These are phyloP conservation scores for Paraleonurus japonicus DNA, from an alignment of 257 asterid genomes.

Conservation along the genomic window DNA sequence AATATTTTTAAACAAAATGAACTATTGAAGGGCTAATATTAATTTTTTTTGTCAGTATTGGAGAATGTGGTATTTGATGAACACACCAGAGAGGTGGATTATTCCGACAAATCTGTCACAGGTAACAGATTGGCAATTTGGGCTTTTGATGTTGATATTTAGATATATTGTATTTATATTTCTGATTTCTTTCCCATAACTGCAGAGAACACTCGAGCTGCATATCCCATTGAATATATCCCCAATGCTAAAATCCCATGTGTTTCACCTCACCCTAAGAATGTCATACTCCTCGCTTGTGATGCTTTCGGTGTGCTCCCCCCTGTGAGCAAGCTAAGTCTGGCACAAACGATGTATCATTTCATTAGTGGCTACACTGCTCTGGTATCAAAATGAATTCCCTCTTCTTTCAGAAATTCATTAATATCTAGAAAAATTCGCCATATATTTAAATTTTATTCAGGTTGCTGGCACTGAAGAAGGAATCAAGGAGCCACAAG, in stretches of 20 bases:
- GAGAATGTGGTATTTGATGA: slow-evolving; percentile 97
- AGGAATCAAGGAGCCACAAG: slow-evolving; percentile 96
- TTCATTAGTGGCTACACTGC: slow-evolving; percentile 99
- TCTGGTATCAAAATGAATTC: slow-evolving; percentile 41
- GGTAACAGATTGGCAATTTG: slow-evolving; percentile 36
- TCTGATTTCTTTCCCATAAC: background rate
- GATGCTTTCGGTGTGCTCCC: slow-evolving; percentile 99
- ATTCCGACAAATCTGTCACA: slow-evolving; percentile 83
- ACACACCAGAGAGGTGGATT: slow-evolving; percentile 90
- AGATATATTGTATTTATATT: background rate
- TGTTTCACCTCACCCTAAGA: slow-evolving; percentile 89
- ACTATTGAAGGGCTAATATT: background rate
- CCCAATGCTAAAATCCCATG: slow-evolving; percentile 96
- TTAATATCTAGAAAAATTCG: background rate
- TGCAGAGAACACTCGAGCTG: slow-evolving; percentile 95
- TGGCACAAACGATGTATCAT: slow-evolving; percentile 97
- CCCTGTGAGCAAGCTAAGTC: slow-evolving; percentile 90
- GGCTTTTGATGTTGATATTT: background rate
- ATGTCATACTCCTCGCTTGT: slow-evolving; percentile 86
- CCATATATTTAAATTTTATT: background rate
- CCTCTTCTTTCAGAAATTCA: background rate
- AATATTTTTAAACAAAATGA: background rate
- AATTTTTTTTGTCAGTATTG: slow-evolving; percentile 45
- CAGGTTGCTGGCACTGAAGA: slow-evolving; percentile 99
- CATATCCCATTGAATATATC: slow-evolving; percentile 93